Evolutionary conservation across 139 green algal genomes (phyloP).

Genomic region (Chlamydomonas applanata): DNA sequence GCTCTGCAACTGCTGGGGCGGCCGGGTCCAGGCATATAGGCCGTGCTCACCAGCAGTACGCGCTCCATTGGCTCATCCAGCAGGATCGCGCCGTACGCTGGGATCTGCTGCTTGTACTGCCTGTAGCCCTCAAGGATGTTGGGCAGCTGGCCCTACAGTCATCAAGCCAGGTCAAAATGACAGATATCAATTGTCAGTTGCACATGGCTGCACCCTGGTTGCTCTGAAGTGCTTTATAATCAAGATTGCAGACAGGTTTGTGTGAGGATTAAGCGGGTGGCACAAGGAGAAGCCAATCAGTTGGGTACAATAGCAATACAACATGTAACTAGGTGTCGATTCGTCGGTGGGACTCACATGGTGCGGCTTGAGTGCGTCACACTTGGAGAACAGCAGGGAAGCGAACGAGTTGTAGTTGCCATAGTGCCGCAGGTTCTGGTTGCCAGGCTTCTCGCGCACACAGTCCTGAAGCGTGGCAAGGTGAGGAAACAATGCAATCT

Average conservation of each 20-base stretch:
- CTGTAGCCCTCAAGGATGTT: slow-evolving; percentile 67
- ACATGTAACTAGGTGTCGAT: too few species aligned
- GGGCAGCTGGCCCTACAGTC: neutral
- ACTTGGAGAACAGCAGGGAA: slow-evolving; percentile 19
- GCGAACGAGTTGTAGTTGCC: slow-evolving; percentile 27
- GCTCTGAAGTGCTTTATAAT: too few species aligned
- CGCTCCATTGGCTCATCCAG: slow-evolving; percentile 77
- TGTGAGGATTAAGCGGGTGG: too few species aligned
- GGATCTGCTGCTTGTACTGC: slow-evolving; percentile 83
- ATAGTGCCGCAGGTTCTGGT: slow-evolving; percentile 12
- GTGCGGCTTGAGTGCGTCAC: slow-evolving; percentile 5
- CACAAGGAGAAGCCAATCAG: too few species aligned
- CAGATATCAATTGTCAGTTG: too few species aligned
- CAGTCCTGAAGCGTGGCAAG: slow-evolving; percentile 19
- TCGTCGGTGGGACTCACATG: too few species aligned
- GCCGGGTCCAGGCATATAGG: neutral
- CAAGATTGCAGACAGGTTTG: too few species aligned
- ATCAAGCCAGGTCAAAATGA: too few species aligned
- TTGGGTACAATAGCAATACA: too few species aligned
- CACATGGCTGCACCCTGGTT: too few species aligned
- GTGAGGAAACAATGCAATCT: too few species aligned
- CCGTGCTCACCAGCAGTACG: slow-evolving; percentile 74
- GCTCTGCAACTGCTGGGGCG: neutral
- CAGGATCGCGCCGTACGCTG: slow-evolving; percentile 87
- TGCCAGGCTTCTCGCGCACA: slow-evolving; percentile 1